Evolutionary conservation across 1,284 basidiomycete genomes (phyloP).

Genomic region (Sphagnurus paluster): DNA sequence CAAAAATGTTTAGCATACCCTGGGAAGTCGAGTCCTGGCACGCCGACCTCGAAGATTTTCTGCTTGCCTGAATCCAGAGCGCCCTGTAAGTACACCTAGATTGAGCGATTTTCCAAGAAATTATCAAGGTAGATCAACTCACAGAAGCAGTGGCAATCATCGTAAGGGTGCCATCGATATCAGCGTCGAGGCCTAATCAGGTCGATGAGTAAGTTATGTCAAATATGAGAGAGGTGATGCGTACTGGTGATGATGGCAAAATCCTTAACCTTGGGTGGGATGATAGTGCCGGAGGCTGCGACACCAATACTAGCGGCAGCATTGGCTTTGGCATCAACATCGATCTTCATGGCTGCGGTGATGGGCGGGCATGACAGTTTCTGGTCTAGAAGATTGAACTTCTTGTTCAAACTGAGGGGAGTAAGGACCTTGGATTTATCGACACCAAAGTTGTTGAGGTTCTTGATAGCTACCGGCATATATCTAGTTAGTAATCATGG

Average conservation of each 20-base stretch:
- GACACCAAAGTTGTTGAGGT: constrained; percentile 27
- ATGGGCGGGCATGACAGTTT: constrained; percentile 40
- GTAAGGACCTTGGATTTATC: constrained; percentile 25
- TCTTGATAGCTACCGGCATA: constrained; percentile 26
- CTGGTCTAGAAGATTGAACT: constrained; percentile 41
- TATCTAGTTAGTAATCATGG: background rate
- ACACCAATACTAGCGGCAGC: constrained; percentile 40
- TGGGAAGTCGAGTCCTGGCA: constrained; percentile 32
- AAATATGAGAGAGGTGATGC: constrained; percentile 5
- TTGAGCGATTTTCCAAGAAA: background rate
- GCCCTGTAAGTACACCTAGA: constrained; percentile 25
- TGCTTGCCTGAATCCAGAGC: constrained; percentile 31
- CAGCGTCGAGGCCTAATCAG: constrained; percentile 25
- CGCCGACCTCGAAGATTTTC: constrained; percentile 27
- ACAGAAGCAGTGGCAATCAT: constrained; percentile 35
- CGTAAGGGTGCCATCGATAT: constrained; percentile 32
- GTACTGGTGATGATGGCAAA: constrained; percentile 29
- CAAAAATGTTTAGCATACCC: constrained; percentile 20
- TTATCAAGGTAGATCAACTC: constrained; percentile 12
- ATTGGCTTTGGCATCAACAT: constrained; percentile 39
- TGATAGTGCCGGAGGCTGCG: constrained; percentile 39
- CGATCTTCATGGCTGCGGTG: constrained; percentile 36
- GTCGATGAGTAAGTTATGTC: background rate
- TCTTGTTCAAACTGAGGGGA: constrained; percentile 27
- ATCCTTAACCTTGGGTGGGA: constrained; percentile 37